These are phyloP conservation scores for Eudorina sp. DNA, from an alignment of 139 green algal species.

Conservation along the genomic window DNA sequence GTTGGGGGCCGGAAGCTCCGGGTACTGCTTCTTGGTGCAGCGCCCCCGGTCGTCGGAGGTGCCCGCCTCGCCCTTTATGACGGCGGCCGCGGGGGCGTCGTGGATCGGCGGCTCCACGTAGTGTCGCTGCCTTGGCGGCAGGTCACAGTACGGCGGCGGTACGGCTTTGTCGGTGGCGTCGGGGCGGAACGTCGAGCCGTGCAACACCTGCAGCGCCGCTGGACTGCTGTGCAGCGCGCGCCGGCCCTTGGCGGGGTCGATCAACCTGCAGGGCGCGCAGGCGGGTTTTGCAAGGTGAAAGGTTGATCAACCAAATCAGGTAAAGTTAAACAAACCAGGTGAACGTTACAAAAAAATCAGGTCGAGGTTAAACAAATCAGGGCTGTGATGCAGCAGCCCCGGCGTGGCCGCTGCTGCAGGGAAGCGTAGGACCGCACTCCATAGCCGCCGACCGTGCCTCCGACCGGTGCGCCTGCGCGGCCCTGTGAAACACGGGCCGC, in stretches of 20 bases:
- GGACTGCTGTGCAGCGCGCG: neutral
- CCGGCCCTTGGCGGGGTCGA: slow-evolving; percentile 55
- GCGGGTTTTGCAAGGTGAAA: too few species aligned
- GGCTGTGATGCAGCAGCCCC: too few species aligned
- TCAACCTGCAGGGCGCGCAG: slow-evolving; percentile 18
- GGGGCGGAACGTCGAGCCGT: slow-evolving; percentile 44
- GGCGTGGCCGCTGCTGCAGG: too few species aligned
- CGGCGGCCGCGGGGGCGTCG: slow-evolving; percentile 20
- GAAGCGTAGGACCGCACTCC: too few species aligned
- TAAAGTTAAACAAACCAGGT: too few species aligned
- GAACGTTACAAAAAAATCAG: too few species aligned
- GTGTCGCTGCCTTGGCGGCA: slow-evolving; percentile 12
- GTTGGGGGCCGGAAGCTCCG: slow-evolving; percentile 2
- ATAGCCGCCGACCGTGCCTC: too few species aligned
- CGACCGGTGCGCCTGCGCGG: too few species aligned
- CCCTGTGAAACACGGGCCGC: too few species aligned
- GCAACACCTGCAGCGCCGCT: slow-evolving; percentile 19
- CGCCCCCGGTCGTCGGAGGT: slow-evolving; percentile 28
- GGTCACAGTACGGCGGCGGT: slow-evolving; percentile 13
- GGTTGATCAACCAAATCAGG: too few species aligned
- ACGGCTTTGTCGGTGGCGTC: slow-evolving; percentile 30
- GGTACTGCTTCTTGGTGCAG: neutral
- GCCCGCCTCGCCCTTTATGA: slow-evolving; percentile 12
- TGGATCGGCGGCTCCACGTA: slow-evolving; percentile 22
- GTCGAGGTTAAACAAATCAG: too few species aligned